A percentile compares a stretch with the other conserved stretches of the same genome.
Evolutionary conservation across 2,329 filamentous ascomycete species (phyloP).

Genomic region (Penicillium sp.): DNA sequence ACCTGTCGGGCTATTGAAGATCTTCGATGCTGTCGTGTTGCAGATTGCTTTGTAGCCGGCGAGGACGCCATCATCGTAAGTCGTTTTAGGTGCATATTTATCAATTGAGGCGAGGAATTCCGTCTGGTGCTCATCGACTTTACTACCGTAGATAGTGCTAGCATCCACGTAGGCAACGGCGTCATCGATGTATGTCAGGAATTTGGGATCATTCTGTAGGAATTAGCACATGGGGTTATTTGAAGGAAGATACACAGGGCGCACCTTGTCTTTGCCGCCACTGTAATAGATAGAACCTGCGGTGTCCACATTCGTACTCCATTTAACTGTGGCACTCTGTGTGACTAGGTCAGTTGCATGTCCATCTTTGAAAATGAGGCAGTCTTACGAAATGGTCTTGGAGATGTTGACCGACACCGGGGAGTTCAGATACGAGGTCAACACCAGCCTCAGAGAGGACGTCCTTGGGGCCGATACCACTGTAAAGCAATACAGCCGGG

Average conservation of each 20-base stretch:
- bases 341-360: constrained; percentile 2
- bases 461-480: constrained; percentile 55
- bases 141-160: constrained; percentile 17
- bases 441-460: constrained; percentile 46
- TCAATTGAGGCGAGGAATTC: constrained; percentile 16
- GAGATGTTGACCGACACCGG: constrained; percentile 50
- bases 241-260: neutral
- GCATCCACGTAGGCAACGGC: constrained; percentile 28
- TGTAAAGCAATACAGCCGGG: constrained; percentile 58
- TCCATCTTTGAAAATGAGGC: neutral
- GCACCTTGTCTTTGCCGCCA: constrained; percentile 24
- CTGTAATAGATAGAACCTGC: constrained; percentile 30
- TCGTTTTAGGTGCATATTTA: constrained; percentile 21
- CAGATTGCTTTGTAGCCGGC: constrained; percentile 28
- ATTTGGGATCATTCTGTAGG: constrained; percentile 21
- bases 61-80: constrained; percentile 22
- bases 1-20: constrained; percentile 23
- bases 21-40: constrained; percentile 24
- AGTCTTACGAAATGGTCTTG: constrained; percentile 46
- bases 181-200: constrained; percentile 27
- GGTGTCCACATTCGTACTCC: constrained; percentile 25
- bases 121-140: constrained; percentile 9
- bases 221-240: constrained; percentile 4
- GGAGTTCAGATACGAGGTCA: constrained; percentile 44
- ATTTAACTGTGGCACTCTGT: constrained; percentile 31